A percentile compares a stretch with the other conserved stretches of the same genome.
These are phyloP conservation scores for Tothia fuscella DNA, from an alignment of 2,329 filamentous ascomycete genomes.

Conservation along the genomic window DNA sequence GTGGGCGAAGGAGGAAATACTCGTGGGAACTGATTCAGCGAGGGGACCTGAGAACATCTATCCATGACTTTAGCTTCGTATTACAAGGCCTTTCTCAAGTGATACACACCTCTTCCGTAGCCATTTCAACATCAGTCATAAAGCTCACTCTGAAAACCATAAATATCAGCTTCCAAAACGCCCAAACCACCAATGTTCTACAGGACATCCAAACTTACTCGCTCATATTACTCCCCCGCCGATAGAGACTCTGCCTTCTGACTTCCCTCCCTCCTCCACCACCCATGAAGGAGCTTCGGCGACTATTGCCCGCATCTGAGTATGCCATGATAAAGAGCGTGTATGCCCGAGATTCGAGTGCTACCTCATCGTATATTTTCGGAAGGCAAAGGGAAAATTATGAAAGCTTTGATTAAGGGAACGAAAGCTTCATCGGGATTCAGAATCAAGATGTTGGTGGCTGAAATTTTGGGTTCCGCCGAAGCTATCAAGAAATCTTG, in stretches of 20 bases:
- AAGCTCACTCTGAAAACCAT: slow-evolving; percentile 51
- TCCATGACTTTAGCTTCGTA: slow-evolving; percentile 7
- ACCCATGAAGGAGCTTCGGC: slow-evolving; percentile 19
- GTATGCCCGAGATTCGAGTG: not conserved
- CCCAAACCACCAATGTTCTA: not conserved
- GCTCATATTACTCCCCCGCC: slow-evolving; percentile 58
- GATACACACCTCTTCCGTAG: slow-evolving; percentile 79
- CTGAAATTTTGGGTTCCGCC: no score
- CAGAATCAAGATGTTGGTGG: no score
- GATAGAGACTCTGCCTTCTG: slow-evolving; percentile 40
- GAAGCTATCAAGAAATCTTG: no score
- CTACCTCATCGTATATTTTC: slow-evolving; percentile 4
- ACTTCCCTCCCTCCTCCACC: slow-evolving; percentile 14
- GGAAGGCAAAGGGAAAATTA: no score
- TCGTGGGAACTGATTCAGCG: slow-evolving; percentile 91
- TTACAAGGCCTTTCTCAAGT: no score
- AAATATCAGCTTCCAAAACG: no score
- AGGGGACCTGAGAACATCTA: slow-evolving; percentile 81
- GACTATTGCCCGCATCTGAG: slow-evolving; percentile 13
- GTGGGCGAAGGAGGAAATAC: slow-evolving; percentile 82
- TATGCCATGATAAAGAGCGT: slow-evolving; percentile 9
- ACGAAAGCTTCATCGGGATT: no score
- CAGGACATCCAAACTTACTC: slow-evolving; percentile 30
- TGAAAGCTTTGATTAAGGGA: no score
- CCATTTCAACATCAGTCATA: slow-evolving; percentile 96